These are phyloP conservation scores for Backusella tarrabulga DNA, from an alignment of 192 early-diverging fungal species.

Conservation along the genomic window DNA sequence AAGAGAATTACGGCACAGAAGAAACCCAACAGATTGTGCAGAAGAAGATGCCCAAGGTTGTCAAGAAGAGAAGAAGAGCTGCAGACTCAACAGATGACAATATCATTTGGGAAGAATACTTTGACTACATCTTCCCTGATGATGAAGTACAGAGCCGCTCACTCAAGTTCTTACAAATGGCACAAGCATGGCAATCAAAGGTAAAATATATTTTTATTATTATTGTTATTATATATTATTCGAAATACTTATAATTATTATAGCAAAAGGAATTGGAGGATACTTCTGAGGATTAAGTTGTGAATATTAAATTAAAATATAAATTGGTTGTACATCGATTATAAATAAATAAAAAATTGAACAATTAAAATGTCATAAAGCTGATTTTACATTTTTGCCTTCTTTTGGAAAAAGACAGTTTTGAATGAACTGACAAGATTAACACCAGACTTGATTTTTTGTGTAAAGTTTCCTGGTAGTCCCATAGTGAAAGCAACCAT, in stretches of 20 bases:
- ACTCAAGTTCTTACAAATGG: constrained; percentile 90
- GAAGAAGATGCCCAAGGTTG: constrained; percentile 81
- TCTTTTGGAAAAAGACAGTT: constrained; percentile 5
- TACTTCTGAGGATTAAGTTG: neutral
- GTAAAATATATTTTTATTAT: constrained; percentile 5
- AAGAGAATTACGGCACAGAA: constrained; percentile 55
- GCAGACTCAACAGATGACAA: constrained; percentile 56
- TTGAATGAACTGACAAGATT: neutral
- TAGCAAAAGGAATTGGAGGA: constrained; percentile 11
- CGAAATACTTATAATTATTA: neutral
- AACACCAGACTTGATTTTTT: neutral
- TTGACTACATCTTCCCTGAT: constrained; percentile 98
- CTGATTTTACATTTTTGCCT: neutral
- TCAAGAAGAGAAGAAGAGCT: constrained; percentile 83
- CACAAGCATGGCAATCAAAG: constrained; percentile 74
- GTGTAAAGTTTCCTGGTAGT: neutral
- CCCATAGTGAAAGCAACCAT: neutral
- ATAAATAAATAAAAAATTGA: neutral
- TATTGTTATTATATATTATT: neutral
- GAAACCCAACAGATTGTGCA: constrained; percentile 63
- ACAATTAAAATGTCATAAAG: neutral
- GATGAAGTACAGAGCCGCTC: constrained; percentile 85
- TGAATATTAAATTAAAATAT: constrained; percentile 9
- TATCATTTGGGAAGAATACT: constrained; percentile 93
- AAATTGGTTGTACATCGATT: neutral